Conservation (phyloP, 495 filamentous ascomycete genomes). For the Aspergillus steynii region DNA sequence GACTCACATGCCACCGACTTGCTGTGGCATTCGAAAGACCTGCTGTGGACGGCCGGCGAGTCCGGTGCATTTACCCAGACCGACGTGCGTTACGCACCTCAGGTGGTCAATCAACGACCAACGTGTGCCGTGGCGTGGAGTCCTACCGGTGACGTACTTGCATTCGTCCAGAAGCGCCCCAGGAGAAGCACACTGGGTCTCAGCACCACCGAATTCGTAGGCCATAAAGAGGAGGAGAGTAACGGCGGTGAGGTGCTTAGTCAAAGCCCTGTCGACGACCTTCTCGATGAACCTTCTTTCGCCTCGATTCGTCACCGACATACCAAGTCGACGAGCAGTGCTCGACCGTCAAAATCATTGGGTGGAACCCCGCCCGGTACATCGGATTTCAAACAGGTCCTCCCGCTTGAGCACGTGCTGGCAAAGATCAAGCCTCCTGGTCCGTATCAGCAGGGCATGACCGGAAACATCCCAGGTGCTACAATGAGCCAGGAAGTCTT, state of each 20-base stretch:
- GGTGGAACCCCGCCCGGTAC: slow-evolving; percentile 59
- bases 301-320: slow-evolving; percentile 47
- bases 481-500: slow-evolving; percentile 55
- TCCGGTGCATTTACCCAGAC: slow-evolving; percentile 85
- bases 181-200: slow-evolving; percentile 38
- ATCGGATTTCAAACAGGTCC: slow-evolving; percentile 46
- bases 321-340: slow-evolving; percentile 28
- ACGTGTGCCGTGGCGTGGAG: slow-evolving; percentile 50
- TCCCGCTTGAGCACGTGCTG: slow-evolving; percentile 63
- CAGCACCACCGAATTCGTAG: slow-evolving; percentile 38
- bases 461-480: slow-evolving; percentile 58
- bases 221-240: slow-evolving; percentile 30
- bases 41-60: slow-evolving; percentile 87
- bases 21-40: slow-evolving; percentile 86
- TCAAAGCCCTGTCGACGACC: slow-evolving; percentile 67
- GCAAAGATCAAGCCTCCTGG: slow-evolving; percentile 52
- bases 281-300: slow-evolving; percentile 58
- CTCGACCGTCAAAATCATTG: slow-evolving; percentile 41
- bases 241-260: slow-evolving; percentile 53
- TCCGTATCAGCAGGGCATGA: slow-evolving; percentile 60
- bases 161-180: slow-evolving; percentile 51
- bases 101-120: slow-evolving; percentile 64
- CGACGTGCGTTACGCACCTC: slow-evolving; percentile 78
- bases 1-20: slow-evolving; percentile 70
- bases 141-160: slow-evolving; percentile 45